These are phyloP conservation scores for Trichosporon coremiiforme DNA, from an alignment of 1,284 basidiomycete genomes.

Conservation along the genomic window DNA sequence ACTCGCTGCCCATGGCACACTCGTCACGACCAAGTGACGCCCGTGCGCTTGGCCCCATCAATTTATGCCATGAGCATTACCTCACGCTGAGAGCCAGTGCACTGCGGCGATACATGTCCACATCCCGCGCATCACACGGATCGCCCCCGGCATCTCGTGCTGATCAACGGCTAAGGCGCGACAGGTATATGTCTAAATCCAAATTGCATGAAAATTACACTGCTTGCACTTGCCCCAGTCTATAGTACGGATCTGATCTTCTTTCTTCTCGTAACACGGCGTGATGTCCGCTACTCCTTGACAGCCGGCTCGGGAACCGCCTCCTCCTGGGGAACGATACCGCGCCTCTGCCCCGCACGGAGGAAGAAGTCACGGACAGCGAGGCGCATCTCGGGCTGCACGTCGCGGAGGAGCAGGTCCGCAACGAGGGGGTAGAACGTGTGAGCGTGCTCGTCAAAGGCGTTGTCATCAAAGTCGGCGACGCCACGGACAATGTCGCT, in stretches of 20 bases:
- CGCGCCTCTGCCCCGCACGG: conserved; percentile 41
- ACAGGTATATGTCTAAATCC: not conserved
- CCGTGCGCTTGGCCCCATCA: not conserved
- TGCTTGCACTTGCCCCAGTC: not conserved
- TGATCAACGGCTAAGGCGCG: not conserved
- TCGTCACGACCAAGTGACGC: not conserved
- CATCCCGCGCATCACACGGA: not conserved
- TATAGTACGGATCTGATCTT: not conserved
- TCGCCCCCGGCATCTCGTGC: not conserved
- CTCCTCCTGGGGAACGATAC: conserved; percentile 14
- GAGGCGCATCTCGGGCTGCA: conserved; percentile 75
- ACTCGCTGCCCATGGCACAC: not conserved
- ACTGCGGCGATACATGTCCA: not conserved
- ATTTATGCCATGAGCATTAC: not conserved
- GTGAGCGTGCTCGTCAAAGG: conserved; percentile 81
- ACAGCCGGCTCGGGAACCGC: not conserved
- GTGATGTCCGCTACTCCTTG: not conserved
- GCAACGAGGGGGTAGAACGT: conserved; percentile 83
- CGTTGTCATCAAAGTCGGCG: conserved; percentile 81
- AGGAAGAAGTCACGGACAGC: conserved; percentile 75
- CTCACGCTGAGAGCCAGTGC: not conserved
- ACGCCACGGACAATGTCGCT: conserved; percentile 90
- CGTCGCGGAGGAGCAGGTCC: conserved; percentile 76
- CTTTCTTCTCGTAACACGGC: not conserved
- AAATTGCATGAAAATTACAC: conserved; percentile 9